Evolutionary conservation across 306 rosid species (phyloP), one percentile per base, ranked within the genome.

Genomic region (Betula pendula): DNA sequence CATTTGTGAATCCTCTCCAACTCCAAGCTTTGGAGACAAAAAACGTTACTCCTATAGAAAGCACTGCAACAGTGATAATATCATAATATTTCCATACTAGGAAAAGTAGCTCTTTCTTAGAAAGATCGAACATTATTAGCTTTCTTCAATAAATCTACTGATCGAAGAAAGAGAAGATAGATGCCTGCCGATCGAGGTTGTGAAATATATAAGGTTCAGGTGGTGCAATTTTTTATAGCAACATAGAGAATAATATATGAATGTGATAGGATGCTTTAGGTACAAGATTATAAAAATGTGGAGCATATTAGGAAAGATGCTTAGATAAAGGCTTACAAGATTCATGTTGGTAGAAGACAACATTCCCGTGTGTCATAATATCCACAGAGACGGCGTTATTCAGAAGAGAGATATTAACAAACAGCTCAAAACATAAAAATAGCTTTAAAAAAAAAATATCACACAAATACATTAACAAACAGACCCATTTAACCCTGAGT

Each of bases 1-100:
- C 79, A 44, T 1, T 42, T 6, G 27, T 17, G 40, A 53, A 74
- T 75, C 73, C 77, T 82, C 77, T 83, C 82, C 88, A 81, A 67
- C 75, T 83, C 82, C 89, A 81, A 67, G 84, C 87, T 84, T 75
- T 84, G 42, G 88, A 73, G 67, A 82, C 70, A 1, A 87, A 78
- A 77, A 84, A 78, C 43, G 84, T 78, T 62, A 75, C 56, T 73
- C 74, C 89, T 60, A 91, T 20, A 43, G 82, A 67, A 73, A 86
- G 6, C 59, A 81, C 62, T 67, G 84, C 80, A 14, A 76, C 84
- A 58, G 83, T 15, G 71, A 68, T 63, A 31, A 84, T 58, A 48
- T 80, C 80, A 70, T 65, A 70, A 63, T 74, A 75, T 45, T 84
- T 86, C 58, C 75, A 70, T 42, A 69, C 85, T 35, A 75, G 20